Conservation (phyloP, 208 protist species). For the Wallacemonas sp. region DNA sequence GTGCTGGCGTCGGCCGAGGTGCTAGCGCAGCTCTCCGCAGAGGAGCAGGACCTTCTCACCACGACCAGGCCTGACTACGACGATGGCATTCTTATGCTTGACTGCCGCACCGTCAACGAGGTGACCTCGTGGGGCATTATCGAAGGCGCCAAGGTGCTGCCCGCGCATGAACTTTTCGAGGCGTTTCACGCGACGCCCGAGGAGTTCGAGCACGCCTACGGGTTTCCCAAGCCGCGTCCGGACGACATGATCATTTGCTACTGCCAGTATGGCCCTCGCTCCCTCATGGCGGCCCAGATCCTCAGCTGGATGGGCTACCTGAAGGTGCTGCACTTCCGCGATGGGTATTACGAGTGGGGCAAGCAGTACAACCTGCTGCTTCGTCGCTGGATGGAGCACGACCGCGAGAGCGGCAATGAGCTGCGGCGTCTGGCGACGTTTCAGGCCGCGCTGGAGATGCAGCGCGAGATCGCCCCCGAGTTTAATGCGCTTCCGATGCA, state of each 20-base stretch:
- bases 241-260: conserved; percentile 82
- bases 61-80: conserved; percentile 69
- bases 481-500: conserved; percentile 77
- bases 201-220: conserved; percentile 69
- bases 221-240: conserved; percentile 69
- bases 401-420: conserved; percentile 72
- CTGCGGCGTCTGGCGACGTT: conserved; percentile 61
- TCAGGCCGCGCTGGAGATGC: conserved; percentile 64
- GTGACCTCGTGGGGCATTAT: conserved; percentile 86
- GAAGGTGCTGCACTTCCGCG: conserved; percentile 76
- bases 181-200: conserved; percentile 76
- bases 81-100: conserved; percentile 74
- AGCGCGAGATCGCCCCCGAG: conserved; percentile 79
- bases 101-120: conserved; percentile 86
- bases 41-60: conserved; percentile 54
- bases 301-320: conserved; percentile 85
- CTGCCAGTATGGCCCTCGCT: conserved; percentile 80
- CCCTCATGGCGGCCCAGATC: conserved; percentile 83
- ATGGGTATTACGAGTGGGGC: conserved; percentile 84
- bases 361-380: conserved; percentile 87
- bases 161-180: conserved; percentile 82
- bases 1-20: conserved; percentile 45
- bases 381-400: conserved; percentile 81
- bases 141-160: conserved; percentile 80
- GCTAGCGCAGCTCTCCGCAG: conserved; percentile 37